A percentile compares a stretch with the other conserved stretches of the same genome.
Evolutionary conservation across 78 protist genomes (phyloP).

Genomic region (Dictyostelium intermedium): DNA sequence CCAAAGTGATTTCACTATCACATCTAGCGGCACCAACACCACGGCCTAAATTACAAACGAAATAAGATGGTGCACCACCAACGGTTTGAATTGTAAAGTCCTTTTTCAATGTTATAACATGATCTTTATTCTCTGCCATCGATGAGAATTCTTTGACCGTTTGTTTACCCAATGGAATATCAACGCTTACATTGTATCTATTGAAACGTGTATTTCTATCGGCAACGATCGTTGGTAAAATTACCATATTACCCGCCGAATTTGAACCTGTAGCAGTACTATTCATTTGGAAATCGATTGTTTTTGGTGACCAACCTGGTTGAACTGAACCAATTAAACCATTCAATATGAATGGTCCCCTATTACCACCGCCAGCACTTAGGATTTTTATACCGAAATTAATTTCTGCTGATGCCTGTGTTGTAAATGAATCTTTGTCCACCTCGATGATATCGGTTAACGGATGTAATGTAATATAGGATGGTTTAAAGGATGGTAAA

Average conservation of each 20-base stretch:
- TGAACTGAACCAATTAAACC: not conserved
- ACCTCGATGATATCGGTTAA: not conserved
- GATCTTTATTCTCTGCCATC: not conserved
- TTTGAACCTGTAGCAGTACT: not conserved
- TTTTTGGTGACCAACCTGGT: conserved; percentile 5
- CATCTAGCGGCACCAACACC: conserved; percentile 16
- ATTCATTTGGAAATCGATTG: not conserved
- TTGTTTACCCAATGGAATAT: not conserved
- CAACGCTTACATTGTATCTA: not conserved
- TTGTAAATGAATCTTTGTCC: not conserved
- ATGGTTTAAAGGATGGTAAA: conserved; percentile 61
- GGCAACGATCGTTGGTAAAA: conserved; percentile 21
- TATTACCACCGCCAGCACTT: conserved; percentile 71
- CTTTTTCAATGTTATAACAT: conserved; percentile 6
- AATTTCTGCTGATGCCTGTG: not conserved
- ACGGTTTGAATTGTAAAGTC: conserved; percentile 54
- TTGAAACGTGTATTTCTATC: conserved; percentile 7
- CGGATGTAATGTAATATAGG: not conserved
- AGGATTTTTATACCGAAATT: conserved; percentile 12
- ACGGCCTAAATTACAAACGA: not conserved
- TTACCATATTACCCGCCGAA: not conserved
- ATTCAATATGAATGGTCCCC: conserved; percentile 37
- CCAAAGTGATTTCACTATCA: conserved; percentile 48
- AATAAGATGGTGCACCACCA: conserved; percentile 68
- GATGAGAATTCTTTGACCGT: not conserved